Conservation (phyloP, 352 stramenopile genomes). For the Phytophthora aleatoria region DNA sequence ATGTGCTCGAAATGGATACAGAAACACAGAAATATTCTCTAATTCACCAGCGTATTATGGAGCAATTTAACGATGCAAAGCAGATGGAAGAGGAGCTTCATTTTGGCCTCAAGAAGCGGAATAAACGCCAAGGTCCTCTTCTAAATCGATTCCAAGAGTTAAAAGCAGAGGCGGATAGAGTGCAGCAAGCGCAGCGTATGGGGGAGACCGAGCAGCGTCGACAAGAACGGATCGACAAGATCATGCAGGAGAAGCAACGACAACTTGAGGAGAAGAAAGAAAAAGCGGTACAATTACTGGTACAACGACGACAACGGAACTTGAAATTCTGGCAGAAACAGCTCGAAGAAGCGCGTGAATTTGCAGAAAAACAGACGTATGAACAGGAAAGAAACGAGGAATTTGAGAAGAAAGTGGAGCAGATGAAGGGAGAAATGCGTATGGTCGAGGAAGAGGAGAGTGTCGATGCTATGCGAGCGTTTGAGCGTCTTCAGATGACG, state of each 20-base stretch:
- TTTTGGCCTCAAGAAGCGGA: slow-evolving; percentile 65
- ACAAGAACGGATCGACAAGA: slow-evolving; percentile 36
- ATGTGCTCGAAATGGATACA: slow-evolving; percentile 66
- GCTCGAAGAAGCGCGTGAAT: slow-evolving; percentile 49
- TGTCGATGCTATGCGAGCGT: slow-evolving; percentile 17
- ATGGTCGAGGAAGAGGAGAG: slow-evolving; percentile 37
- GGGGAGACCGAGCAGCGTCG: slow-evolving; percentile 60
- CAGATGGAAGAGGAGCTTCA: slow-evolving; percentile 44
- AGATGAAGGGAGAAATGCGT: slow-evolving; percentile 47
- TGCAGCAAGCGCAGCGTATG: slow-evolving; percentile 33
- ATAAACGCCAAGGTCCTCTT: slow-evolving; percentile 58
- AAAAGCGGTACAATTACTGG: slow-evolving; percentile 14
- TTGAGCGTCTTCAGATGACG: slow-evolving; percentile 38
- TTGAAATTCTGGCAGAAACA: slow-evolving; percentile 79
- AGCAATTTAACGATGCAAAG: slow-evolving; percentile 47
- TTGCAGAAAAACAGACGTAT: slow-evolving; percentile 49
- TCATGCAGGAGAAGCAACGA: slow-evolving; percentile 45
- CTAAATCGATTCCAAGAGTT: slow-evolving; percentile 42
- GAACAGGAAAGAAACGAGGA: slow-evolving; percentile 25
- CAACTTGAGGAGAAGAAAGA: slow-evolving; percentile 26
- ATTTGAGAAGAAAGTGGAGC: slow-evolving; percentile 34
- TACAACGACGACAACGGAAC: slow-evolving; percentile 55
- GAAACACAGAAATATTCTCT: slow-evolving; percentile 60
- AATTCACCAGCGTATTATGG: slow-evolving; percentile 45
- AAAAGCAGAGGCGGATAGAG: slow-evolving; percentile 54